Conservation (phyloP, 2,329 filamentous ascomycete species). For the Mycosphaerella sp. region DNA sequence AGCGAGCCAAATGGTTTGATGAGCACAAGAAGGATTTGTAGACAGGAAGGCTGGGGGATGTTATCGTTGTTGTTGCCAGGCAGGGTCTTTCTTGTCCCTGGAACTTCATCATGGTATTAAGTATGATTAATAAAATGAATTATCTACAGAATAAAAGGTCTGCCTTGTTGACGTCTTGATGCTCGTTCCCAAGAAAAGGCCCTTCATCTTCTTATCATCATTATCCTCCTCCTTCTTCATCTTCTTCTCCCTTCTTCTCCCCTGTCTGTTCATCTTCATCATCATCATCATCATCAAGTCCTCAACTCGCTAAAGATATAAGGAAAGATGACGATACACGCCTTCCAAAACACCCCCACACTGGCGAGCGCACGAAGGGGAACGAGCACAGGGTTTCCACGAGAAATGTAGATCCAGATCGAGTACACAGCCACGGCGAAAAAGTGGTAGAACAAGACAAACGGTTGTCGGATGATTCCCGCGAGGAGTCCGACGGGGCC, state of each 20-base stretch:
- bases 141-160: not conserved
- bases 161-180: not conserved
- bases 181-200: too few relatives aligned
- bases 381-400: conserved; percentile 37
- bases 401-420: conserved; percentile 62
- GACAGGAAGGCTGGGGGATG: not conserved
- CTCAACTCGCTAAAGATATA: conserved; percentile 38
- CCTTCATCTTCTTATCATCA: too few relatives aligned
- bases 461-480: conserved; percentile 70
- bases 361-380: conserved; percentile 36
- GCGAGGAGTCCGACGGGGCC: conserved; percentile 76
- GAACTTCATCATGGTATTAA: not conserved
- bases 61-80: not conserved
- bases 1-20: conserved; percentile 17
- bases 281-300: conserved; percentile 12
- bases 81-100: not conserved
- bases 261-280: not conserved
- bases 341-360: conserved; percentile 49
- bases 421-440: conserved; percentile 86
- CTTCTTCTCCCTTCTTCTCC: not conserved
- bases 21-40: conserved; percentile 1
- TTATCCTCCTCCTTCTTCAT: too few relatives aligned
- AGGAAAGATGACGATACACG: conserved; percentile 47
- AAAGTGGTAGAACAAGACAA: conserved; percentile 83
- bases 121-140: not conserved